A percentile compares a stretch with the other conserved stretches of the same genome.
phyloP scores from a whole-genome alignment of 805 yeast species.

The Diddensiella santjacobensis region DNA sequence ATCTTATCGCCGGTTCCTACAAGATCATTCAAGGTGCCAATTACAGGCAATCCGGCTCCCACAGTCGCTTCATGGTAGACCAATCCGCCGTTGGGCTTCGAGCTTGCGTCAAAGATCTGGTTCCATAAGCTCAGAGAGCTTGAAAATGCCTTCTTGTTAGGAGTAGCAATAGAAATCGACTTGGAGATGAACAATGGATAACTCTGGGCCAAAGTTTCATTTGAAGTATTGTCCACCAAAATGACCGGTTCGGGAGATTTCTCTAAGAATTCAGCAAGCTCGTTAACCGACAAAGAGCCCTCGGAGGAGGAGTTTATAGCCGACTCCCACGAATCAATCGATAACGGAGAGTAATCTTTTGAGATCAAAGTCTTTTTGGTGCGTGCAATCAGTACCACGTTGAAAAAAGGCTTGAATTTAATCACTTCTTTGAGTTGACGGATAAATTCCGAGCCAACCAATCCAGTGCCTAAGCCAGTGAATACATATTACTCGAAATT shows the following conservation, averaged over 20 bases:
- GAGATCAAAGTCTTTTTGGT: slow-evolving; percentile 67
- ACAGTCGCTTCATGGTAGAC: slow-evolving; percentile 98
- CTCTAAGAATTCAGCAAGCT: slow-evolving; percentile 58
- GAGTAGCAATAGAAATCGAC: slow-evolving; percentile 94
- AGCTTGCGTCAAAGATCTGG: slow-evolving; percentile 50
- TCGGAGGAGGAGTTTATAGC: slow-evolving; percentile 45
- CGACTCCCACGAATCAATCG: slow-evolving; percentile 55
- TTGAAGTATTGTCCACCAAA: slow-evolving; percentile 92
- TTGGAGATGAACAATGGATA: slow-evolving; percentile 70
- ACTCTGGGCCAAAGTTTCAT: slow-evolving; percentile 65
- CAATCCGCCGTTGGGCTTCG: slow-evolving; percentile 58
- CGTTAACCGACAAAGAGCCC: slow-evolving; percentile 51
- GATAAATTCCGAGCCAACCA: slow-evolving; percentile 89
- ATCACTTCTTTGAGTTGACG: slow-evolving; percentile 67
- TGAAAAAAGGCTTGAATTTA: slow-evolving; percentile 48
- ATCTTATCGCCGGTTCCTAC: slow-evolving; percentile 91
- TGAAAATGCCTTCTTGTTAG: slow-evolving; percentile 96
- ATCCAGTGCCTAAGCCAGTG: slow-evolving; percentile 68
- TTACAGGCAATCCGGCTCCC: slow-evolving; percentile 96
- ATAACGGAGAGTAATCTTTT: slow-evolving; percentile 66
- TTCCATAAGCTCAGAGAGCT: slow-evolving; percentile 73
- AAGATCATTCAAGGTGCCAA: slow-evolving; percentile 83
- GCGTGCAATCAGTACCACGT: slow-evolving; percentile 77
- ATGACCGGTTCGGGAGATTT: slow-evolving; percentile 72
- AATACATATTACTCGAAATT: slow-evolving; percentile 12